phyloP scores from a whole-genome alignment of 306 rosid species.

The Geum urbanum region DNA sequence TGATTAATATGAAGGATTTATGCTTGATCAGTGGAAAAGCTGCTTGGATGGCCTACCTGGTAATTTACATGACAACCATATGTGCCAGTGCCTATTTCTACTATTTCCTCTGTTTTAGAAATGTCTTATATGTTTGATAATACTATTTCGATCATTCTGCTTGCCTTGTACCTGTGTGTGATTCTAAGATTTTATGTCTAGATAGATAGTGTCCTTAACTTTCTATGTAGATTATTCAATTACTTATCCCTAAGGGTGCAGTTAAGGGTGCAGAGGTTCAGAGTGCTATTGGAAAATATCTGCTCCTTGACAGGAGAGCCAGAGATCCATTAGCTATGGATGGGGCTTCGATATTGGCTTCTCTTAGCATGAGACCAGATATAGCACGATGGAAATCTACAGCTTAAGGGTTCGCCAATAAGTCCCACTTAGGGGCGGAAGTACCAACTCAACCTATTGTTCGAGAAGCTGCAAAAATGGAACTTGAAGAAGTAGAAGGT shows the following conservation, averaged over 20 bases:
- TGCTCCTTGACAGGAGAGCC: constrained; percentile 65
- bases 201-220: constrained; percentile 47
- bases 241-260: constrained; percentile 47
- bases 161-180: background rate
- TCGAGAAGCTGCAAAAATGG: constrained; percentile 65
- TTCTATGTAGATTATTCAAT: constrained; percentile 70
- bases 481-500: constrained; percentile 71
- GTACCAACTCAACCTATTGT: constrained; percentile 51
- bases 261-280: constrained; percentile 68
- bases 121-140: background rate
- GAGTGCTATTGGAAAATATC: constrained; percentile 52
- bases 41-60: constrained; percentile 95
- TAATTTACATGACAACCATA: constrained; percentile 33
- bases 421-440: constrained; percentile 57
- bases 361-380: constrained; percentile 66
- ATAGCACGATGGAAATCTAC: constrained; percentile 76
- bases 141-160: background rate
- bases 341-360: constrained; percentile 95
- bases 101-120: constrained; percentile 3
- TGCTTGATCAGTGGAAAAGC: constrained; percentile 81
- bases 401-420: constrained; percentile 44
- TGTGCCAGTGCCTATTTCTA: background rate
- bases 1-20: constrained; percentile 73
- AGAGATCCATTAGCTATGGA: constrained; percentile 96
- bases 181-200: background rate